Base-by-base conservation (phyloP, 768 basidiomycete species). In the Dentipellis sp. region DNA sequence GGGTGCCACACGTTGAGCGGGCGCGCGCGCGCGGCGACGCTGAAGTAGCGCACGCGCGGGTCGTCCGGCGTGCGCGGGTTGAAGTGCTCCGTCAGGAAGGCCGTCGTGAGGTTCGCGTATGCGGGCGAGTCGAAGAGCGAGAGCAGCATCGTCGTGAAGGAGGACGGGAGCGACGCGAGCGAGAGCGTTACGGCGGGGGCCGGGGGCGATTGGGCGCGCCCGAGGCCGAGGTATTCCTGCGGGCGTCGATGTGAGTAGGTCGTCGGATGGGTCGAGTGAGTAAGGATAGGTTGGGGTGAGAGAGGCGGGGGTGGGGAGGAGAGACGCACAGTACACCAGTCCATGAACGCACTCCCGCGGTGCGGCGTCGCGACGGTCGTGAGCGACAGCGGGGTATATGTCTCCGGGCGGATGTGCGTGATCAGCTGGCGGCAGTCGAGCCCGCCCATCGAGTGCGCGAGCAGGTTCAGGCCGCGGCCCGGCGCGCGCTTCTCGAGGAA, bases 391-490 rank as follows among this genome's bases (percentile, higher is more conserved):
- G 97, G 94, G 1, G 78, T 78, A 70, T 98, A 98, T 52, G 87
- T 83, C 10, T 71, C 76, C 0, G 95, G 93, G 59, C 81, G 80
- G 63, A 94, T 76, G 67, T 88, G 88, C 2, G 91, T 83, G 57
- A 98, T 94, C 16, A 99, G 75, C 67, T 97, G 84, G 52, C 97
- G 81, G 65, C 93, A 93, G 66, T 99, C 97, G 9, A 99, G 77
- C 0, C 95, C 95, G 17, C 95, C 95, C 97, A 99, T 99, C 7
- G 92, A 94, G 67, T 99, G 97, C 0, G 91, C 97, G 47, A 99
- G 75, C 60, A 99, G 84, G 68, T 99, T 99, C 64, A 98, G 71
- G 9, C 88, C 91, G 50, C 86, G 81, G 5, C 91, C 93, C 12
- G 73, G 75, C 3, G 85, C 83, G 49, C 75, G 84, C 11, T 73